A percentile compares a stretch with the other conserved stretches of the same genome.
phyloP scores from a whole-genome alignment of 192 early-diverging fungal genomes.

The Powellomyces hirtus region DNA sequence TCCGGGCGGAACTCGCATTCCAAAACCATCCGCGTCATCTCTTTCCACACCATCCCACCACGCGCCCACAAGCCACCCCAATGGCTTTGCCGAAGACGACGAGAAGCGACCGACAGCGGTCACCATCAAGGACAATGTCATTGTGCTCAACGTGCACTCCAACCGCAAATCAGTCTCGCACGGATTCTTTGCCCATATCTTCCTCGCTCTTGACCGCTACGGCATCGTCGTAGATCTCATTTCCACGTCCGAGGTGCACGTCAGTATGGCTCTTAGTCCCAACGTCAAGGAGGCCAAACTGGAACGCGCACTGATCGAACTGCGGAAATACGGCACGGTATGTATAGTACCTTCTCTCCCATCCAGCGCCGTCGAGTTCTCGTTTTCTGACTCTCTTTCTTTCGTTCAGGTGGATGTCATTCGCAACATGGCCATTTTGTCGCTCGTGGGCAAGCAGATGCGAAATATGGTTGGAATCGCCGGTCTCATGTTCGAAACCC shows the following conservation, averaged over 20 bases:
- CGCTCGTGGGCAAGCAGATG: constrained; percentile 95
- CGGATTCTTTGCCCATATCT: constrained; percentile 97
- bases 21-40: background rate
- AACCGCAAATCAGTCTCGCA: constrained; percentile 94
- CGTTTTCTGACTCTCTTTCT: constrained; percentile 10
- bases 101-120: constrained; percentile 85
- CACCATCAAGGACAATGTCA: constrained; percentile 98
- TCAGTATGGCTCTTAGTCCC: constrained; percentile 61
- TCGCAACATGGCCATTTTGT: constrained; percentile 90
- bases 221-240: constrained; percentile 95
- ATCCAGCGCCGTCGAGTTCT: background rate
- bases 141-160: constrained; percentile 95
- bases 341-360: constrained; percentile 2
- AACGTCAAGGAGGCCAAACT: constrained; percentile 59
- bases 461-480: constrained; percentile 95
- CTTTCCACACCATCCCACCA: background rate
- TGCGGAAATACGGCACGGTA: constrained; percentile 77
- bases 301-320: constrained; percentile 73
- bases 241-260: constrained; percentile 89
- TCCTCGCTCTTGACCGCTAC: constrained; percentile 78
- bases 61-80: background rate
- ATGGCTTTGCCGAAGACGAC: constrained; percentile 3
- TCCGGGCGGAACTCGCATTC: constrained; percentile 10
- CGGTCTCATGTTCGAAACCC: constrained; percentile 87
- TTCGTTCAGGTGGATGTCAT: constrained; percentile 68